Conservation (phyloP, 768 basidiomycete species). For the Macrolepiota albuminosa region DNA sequence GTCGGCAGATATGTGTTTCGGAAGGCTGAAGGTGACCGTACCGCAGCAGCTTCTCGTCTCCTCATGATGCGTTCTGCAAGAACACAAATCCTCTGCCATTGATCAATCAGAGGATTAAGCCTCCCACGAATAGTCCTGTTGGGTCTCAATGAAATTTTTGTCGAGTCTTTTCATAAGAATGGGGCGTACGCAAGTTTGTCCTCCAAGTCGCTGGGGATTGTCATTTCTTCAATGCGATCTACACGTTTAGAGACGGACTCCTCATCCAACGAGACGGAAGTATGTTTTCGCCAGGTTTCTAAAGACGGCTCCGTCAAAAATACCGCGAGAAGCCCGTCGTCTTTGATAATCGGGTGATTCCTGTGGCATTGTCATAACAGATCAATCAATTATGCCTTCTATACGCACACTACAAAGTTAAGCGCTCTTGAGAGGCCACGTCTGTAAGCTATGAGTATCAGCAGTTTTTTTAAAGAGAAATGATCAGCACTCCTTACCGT, state of each 20-base stretch:
- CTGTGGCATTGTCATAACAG: constrained; percentile 27
- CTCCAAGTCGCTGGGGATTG: constrained; percentile 88
- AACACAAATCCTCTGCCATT: constrained; percentile 88
- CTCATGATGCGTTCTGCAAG: constrained; percentile 85
- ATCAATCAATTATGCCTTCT: not conserved
- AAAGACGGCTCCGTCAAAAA: constrained; percentile 85
- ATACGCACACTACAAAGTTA: constrained; percentile 65
- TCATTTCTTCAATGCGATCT: constrained; percentile 83
- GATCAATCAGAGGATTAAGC: constrained; percentile 74
- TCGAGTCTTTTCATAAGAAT: not conserved
- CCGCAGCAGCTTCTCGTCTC: constrained; percentile 89
- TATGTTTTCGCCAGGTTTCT: constrained; percentile 83
- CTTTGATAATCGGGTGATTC: constrained; percentile 89
- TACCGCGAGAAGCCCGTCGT: constrained; percentile 75
- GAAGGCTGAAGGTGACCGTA: constrained; percentile 65
- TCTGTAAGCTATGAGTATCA: constrained; percentile 31
- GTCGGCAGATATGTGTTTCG: constrained; percentile 60
- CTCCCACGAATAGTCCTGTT: constrained; percentile 69
- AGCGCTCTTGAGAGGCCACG: constrained; percentile 78
- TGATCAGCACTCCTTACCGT: constrained; percentile 36
- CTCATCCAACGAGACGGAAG: constrained; percentile 76
- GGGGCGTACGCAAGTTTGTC: constrained; percentile 72
- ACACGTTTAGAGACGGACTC: constrained; percentile 79
- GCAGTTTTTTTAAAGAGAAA: not conserved
- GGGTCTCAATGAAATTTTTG: constrained; percentile 7